A percentile compares a stretch with the other conserved stretches of the same genome.
Evolutionary conservation across 148 eudicot genomes (phyloP).

Genomic region (Vaccinium vitisidaea): DNA sequence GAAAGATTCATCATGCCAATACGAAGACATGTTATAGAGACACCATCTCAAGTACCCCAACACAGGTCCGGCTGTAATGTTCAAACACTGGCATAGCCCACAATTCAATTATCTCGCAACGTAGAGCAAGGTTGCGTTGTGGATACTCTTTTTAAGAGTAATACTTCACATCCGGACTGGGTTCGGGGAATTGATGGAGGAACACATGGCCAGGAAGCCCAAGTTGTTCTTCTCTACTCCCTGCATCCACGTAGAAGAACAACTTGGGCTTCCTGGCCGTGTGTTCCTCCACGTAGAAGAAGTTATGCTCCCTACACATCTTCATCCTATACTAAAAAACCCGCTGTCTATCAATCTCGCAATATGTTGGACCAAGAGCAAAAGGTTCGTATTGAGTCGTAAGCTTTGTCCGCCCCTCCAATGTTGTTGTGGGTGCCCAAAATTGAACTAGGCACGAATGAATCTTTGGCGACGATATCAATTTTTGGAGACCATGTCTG

Average conservation of each 20-base stretch:
- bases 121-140: not conserved
- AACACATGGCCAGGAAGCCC: constrained; percentile 3
- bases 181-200: constrained; percentile 49
- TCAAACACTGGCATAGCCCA: not conserved
- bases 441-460: not conserved
- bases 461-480: too few relatives aligned
- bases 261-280: too few relatives aligned
- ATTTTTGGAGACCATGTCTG: too few relatives aligned
- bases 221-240: not conserved
- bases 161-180: not conserved
- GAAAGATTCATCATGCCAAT: not conserved
- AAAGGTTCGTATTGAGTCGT: not conserved
- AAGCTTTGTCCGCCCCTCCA: not conserved
- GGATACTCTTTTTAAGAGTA: not conserved
- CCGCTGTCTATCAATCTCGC: rapidly evolving
- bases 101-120: rapidly evolving
- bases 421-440: not conserved
- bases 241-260: constrained; percentile 12
- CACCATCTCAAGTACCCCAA: constrained; percentile 7
- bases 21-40: too few relatives aligned
- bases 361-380: not conserved
- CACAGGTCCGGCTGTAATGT: not conserved
- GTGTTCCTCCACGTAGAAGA: too few relatives aligned
- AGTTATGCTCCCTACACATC: constrained; percentile 37
- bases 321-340: constrained; percentile 45